Conservation (phyloP, 352 stramenopile species). For the Globisporangium cederbergense region DNA sequence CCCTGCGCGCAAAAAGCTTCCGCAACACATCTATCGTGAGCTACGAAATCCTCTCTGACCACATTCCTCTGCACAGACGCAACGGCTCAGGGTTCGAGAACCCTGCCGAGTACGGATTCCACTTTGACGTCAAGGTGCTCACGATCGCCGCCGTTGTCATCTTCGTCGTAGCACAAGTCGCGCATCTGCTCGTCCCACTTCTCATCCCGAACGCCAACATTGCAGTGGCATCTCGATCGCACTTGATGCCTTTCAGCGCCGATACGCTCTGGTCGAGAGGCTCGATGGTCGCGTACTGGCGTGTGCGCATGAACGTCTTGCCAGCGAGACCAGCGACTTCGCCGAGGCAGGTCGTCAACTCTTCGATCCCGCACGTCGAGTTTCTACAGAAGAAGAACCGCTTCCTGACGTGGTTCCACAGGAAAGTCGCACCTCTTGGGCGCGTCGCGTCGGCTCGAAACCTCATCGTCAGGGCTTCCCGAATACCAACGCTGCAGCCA, state of each 20-base stretch:
- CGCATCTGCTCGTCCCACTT: neutral
- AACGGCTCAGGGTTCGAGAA: neutral
- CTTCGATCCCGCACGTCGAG: neutral
- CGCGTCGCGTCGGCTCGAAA: neutral
- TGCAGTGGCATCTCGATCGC: constrained; percentile 11
- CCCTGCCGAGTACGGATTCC: constrained; percentile 11
- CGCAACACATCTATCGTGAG: constrained; percentile 8
- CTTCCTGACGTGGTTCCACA: neutral
- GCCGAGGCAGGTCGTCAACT: neutral
- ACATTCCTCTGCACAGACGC: neutral
- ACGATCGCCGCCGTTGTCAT: neutral
- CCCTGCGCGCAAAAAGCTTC: constrained; percentile 5
- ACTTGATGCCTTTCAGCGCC: constrained; percentile 24
- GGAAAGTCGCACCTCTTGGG: neutral
- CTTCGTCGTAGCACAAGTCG: neutral
- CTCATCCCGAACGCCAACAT: neutral
- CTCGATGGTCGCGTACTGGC: constrained; percentile 14
- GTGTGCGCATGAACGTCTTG: neutral
- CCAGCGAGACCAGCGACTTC: neutral
- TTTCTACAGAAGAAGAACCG: neutral
- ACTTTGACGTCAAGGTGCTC: constrained; percentile 18
- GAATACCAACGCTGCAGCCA: neutral
- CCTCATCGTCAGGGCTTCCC: neutral
- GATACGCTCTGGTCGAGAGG: constrained; percentile 20
- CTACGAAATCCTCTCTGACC: constrained; percentile 8